Evolutionary conservation across 768 basidiomycete genomes (phyloP).

Genomic region (Pulveroboletus frians): DNA sequence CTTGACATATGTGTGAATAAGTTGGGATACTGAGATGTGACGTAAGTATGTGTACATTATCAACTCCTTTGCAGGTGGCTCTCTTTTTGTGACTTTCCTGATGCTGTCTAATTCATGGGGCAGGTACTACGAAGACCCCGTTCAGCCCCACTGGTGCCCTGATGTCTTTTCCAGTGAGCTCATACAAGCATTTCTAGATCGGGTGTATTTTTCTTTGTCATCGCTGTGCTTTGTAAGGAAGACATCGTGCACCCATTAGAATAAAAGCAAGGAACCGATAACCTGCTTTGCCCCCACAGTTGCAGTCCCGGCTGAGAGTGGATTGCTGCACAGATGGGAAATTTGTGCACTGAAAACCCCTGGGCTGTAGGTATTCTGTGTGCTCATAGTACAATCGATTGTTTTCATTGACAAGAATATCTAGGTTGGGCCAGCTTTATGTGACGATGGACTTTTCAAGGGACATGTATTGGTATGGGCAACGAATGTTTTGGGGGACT

Average conservation of each 20-base stretch:
- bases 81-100: neutral
- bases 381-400: neutral
- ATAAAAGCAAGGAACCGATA: neutral
- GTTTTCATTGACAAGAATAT: neutral
- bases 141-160: constrained; percentile 67
- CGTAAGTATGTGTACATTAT: constrained; percentile 34
- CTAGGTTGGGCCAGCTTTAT: constrained; percentile 19
- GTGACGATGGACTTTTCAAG: constrained; percentile 5
- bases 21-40: constrained; percentile 53
- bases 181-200: constrained; percentile 55
- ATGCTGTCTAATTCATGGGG: neutral
- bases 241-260: neutral
- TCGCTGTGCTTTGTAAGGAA: neutral
- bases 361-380: constrained; percentile 50
- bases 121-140: constrained; percentile 60
- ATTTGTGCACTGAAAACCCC: constrained; percentile 56
- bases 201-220: constrained; percentile 13
- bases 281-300: constrained; percentile 65
- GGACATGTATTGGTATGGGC: constrained; percentile 15
- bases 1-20: constrained; percentile 74
- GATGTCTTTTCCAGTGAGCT: constrained; percentile 48
- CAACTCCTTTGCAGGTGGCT: neutral
- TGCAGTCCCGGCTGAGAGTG: constrained; percentile 61
- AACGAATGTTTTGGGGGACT: constrained; percentile 25
- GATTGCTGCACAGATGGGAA: constrained; percentile 65